These are phyloP conservation scores for Erigeron philadelphicus DNA, from an alignment of 140 eudicot genomes.

Conservation along the genomic window DNA sequence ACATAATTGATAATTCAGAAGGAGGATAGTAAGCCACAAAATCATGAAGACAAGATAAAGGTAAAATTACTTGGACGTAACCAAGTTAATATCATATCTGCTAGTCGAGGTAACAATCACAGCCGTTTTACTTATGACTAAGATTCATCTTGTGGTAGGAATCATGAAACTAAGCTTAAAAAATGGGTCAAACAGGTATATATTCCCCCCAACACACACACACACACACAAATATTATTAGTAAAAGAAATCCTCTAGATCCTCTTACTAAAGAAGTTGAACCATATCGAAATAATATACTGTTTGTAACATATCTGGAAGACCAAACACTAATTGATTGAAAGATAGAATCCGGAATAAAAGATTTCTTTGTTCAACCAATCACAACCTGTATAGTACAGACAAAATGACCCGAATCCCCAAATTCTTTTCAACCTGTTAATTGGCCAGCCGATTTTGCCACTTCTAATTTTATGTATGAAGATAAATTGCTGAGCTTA, in stretches of 20 bases:
- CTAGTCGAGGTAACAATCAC: too few relatives aligned
- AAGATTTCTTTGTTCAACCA: not conserved
- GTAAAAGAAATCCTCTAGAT: not conserved
- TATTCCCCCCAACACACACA: not conserved
- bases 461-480: not conserved
- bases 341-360: not conserved
- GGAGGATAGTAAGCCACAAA: conserved; percentile 16
- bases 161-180: too few relatives aligned
- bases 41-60: conserved; percentile 2
- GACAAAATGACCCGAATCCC: not conserved
- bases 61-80: not conserved
- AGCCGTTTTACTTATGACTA: too few relatives aligned
- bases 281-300: not conserved
- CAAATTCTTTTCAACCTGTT: not conserved
- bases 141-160: too few relatives aligned
- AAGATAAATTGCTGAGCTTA: not conserved
- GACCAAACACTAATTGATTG: not conserved
- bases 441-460: not conserved
- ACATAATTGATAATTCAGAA: conserved; percentile 9
- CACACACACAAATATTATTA: not conserved
- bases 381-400: not conserved
- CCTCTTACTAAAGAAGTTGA: not conserved
- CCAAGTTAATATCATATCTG: not conserved
- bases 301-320: not conserved
- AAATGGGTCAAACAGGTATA: not conserved